Percentiles rank a stretch among this genome's conserved stretches.
Evolutionary conservation across 331 rosid species (phyloP).

Genomic region (Erythrophleum ivorense): DNA sequence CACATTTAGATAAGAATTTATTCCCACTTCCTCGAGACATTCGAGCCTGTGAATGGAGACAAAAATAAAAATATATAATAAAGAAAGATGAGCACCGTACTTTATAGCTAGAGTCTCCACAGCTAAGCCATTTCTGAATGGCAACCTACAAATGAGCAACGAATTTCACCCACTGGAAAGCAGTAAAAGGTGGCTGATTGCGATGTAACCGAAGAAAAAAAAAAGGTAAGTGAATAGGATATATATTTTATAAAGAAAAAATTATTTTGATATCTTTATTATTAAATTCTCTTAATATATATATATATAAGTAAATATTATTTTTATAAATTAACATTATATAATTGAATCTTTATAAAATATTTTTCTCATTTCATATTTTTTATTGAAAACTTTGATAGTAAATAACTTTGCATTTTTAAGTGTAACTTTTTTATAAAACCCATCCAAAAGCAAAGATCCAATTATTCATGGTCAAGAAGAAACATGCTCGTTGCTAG

Average conservation of each 20-base stretch:
- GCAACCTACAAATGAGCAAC: slow-evolving; percentile 14
- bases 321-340: background rate
- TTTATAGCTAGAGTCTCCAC: slow-evolving; percentile 30
- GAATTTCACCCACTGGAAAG: background rate
- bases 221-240: too few relatives aligned
- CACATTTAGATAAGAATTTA: slow-evolving; percentile 24
- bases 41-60: background rate
- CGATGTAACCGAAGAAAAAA: background rate
- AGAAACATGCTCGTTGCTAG: background rate
- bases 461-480: background rate
- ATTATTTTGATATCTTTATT: too few relatives aligned
- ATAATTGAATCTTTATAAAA: background rate
- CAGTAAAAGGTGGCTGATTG: background rate
- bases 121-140: background rate
- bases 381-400: background rate
- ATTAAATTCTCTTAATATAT: too few relatives aligned
- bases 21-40: slow-evolving; percentile 49
- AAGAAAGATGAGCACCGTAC: slow-evolving; percentile 19
- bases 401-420: background rate
- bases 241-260: too few relatives aligned
- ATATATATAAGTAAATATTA: too few relatives aligned
- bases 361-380: background rate
- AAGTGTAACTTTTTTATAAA: background rate
- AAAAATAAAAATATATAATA: background rate
- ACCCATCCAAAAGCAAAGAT: background rate